Conservation (phyloP, 306 rosid genomes). For the Spatholobus suberectus region DNA sequence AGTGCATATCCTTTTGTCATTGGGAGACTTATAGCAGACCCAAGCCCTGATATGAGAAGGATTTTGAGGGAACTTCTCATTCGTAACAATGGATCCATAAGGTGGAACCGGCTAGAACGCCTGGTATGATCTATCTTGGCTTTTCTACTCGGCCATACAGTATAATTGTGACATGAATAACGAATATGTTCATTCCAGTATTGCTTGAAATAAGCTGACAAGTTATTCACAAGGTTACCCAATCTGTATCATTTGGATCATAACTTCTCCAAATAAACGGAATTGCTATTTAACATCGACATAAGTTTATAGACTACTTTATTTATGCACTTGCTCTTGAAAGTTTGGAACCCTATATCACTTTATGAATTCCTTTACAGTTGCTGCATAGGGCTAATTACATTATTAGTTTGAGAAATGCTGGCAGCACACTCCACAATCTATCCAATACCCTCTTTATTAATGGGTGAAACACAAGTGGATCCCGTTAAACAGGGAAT, state of each 20-base stretch:
- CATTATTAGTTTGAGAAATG: not conserved
- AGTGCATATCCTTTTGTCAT: conserved; percentile 94
- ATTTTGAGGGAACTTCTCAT: conserved; percentile 92
- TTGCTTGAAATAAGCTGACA: conserved; percentile 18
- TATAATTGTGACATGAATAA: conserved; percentile 8
- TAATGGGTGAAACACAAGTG: not conserved
- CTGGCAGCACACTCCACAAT: not conserved
- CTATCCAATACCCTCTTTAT: not conserved
- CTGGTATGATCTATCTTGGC: conserved; percentile 59
- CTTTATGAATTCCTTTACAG: not conserved
- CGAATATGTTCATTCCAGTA: conserved; percentile 22
- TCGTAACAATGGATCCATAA: conserved; percentile 80
- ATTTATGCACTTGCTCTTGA: not conserved
- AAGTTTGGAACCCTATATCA: not conserved
- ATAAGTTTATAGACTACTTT: not conserved
- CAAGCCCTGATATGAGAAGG: conserved; percentile 96
- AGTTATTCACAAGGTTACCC: not conserved
- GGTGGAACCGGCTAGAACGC: conserved; percentile 98
- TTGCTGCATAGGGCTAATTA: not conserved
- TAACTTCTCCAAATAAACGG: conserved; percentile 15
- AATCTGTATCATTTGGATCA: conserved; percentile 5
- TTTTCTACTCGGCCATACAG: conserved; percentile 11
- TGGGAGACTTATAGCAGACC: conserved; percentile 93
- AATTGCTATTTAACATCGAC: conserved; percentile 11
- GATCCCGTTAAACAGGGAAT: not conserved